Conservation (phyloP, 116 monocot genomes). For the Dioscorea cayenensis region DNA sequence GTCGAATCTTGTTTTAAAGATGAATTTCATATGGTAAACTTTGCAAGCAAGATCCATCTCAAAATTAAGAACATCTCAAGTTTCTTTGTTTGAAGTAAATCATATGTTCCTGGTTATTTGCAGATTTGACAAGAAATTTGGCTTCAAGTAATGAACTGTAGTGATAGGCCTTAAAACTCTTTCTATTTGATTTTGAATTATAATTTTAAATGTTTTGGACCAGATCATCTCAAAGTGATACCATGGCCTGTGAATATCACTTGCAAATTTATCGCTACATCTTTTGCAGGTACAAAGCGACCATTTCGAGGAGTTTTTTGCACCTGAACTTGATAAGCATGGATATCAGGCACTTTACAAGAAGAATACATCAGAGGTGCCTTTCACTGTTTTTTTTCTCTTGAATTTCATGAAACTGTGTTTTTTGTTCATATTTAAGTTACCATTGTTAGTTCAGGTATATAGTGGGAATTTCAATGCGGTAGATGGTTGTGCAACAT, state of each 20-base stretch:
- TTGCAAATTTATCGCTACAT: neutral
- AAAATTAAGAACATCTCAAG: neutral
- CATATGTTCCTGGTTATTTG: neutral
- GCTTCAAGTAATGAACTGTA: neutral
- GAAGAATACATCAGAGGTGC: conserved; percentile 84
- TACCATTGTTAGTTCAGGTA: conserved; percentile 23
- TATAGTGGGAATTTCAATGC: conserved; percentile 41
- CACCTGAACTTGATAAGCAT: conserved; percentile 93
- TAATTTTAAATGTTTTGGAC: neutral
- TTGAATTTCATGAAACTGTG: neutral
- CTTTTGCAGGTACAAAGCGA: conserved; percentile 76
- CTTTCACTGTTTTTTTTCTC: neutral
- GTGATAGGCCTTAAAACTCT: neutral
- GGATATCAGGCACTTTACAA: conserved; percentile 89
- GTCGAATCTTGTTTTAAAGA: too few relatives aligned
- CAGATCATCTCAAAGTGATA: neutral
- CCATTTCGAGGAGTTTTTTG: conserved; percentile 93
- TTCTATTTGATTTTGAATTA: neutral
- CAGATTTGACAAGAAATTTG: neutral
- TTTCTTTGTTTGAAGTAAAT: neutral
- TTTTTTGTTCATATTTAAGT: neutral
- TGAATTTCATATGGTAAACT: neutral
- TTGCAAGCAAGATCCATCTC: neutral
- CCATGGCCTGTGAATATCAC: neutral
- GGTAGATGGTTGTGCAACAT: conserved; percentile 87